Conservation (phyloP, 768 basidiomycete genomes). For the Lactarius deliciosus region DNA sequence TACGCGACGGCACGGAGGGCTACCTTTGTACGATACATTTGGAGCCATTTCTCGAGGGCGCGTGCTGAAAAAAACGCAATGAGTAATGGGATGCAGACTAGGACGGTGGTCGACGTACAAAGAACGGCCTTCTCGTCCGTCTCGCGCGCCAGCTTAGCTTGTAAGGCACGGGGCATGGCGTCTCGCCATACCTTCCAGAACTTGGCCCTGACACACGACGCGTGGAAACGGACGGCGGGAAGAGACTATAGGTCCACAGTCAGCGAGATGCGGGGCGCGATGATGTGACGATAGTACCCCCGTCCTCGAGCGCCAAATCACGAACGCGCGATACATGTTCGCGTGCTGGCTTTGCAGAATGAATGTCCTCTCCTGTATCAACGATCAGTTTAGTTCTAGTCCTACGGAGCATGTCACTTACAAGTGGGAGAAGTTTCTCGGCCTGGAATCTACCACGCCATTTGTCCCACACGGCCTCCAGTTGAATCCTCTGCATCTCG, state of each 20-base stretch:
- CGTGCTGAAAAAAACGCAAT: slow-evolving; percentile 41
- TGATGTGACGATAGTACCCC: slow-evolving; percentile 42
- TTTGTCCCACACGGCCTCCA: slow-evolving; percentile 67
- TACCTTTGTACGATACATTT: slow-evolving; percentile 64
- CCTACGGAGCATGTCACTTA: slow-evolving; percentile 37
- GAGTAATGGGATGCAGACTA: slow-evolving; percentile 18
- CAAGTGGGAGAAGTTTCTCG: slow-evolving; percentile 63
- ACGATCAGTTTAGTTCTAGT: slow-evolving; percentile 11
- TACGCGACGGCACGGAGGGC: slow-evolving; percentile 83
- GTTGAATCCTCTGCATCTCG: slow-evolving; percentile 52
- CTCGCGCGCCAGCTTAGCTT: slow-evolving; percentile 65
- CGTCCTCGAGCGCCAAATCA: slow-evolving; percentile 73
- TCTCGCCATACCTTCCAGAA: slow-evolving; percentile 67
- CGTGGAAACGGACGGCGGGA: slow-evolving; percentile 77
- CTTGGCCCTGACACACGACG: slow-evolving; percentile 56
- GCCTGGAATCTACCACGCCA: slow-evolving; percentile 76
- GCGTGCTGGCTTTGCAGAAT: slow-evolving; percentile 58
- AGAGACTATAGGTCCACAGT: slow-evolving; percentile 50
- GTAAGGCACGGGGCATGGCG: slow-evolving; percentile 68
- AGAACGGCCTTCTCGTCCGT: slow-evolving; percentile 53
- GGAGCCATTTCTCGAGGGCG: slow-evolving; percentile 64
- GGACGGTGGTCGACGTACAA: slow-evolving; percentile 44
- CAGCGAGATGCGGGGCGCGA: slow-evolving; percentile 6
- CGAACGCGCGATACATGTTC: slow-evolving; percentile 64
- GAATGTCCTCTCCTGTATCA: slow-evolving; percentile 49